Percentiles rank a stretch among this genome's conserved stretches.
These are phyloP conservation scores for Penicillium psychrofluorescens DNA, from an alignment of 495 filamentous ascomycete genomes.

Conservation along the genomic window DNA sequence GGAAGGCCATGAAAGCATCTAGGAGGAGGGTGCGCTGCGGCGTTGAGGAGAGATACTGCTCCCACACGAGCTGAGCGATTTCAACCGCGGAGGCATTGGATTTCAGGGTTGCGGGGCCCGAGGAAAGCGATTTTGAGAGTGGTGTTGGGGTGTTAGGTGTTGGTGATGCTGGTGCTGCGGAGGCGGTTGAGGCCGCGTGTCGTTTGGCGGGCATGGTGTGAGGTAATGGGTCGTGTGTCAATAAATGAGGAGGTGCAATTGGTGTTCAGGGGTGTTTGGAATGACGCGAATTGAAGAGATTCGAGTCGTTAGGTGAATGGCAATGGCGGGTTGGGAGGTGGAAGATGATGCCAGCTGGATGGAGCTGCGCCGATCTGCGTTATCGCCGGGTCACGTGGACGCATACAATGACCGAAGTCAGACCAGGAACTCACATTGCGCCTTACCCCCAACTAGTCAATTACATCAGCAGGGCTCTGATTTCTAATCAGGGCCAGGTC, in stretches of 20 bases:
- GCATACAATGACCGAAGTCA: neutral
- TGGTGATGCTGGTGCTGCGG: conserved; percentile 24
- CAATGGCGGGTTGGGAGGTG: conserved; percentile 17
- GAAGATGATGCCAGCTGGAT: conserved; percentile 22
- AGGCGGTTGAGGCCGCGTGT: conserved; percentile 32
- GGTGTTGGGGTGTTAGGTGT: conserved; percentile 16
- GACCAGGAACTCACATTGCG: too few relatives aligned
- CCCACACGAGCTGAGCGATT: conserved; percentile 51
- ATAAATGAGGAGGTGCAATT: neutral
- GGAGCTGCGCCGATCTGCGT: conserved; percentile 15
- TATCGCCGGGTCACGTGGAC: conserved; percentile 20
- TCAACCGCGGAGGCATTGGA: conserved; percentile 43
- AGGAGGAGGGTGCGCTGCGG: conserved; percentile 88
- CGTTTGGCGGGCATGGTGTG: conserved; percentile 45
- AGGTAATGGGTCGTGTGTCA: conserved; percentile 4
- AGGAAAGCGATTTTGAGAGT: conserved; percentile 35
- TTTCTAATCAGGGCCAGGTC: too few relatives aligned
- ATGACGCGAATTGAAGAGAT: neutral
- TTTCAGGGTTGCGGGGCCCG: conserved; percentile 32
- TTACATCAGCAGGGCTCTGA: too few relatives aligned
- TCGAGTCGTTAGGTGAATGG: conserved; percentile 5
- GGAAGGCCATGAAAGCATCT: conserved; percentile 85
- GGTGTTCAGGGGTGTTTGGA: neutral
- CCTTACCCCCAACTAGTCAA: too few relatives aligned
- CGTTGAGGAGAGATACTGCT: conserved; percentile 70